Evolutionary conservation across 1,284 basidiomycete species (phyloP), one percentile per base, ranked within the genome.

Genomic region (Tetrapyrgos nigripes): DNA sequence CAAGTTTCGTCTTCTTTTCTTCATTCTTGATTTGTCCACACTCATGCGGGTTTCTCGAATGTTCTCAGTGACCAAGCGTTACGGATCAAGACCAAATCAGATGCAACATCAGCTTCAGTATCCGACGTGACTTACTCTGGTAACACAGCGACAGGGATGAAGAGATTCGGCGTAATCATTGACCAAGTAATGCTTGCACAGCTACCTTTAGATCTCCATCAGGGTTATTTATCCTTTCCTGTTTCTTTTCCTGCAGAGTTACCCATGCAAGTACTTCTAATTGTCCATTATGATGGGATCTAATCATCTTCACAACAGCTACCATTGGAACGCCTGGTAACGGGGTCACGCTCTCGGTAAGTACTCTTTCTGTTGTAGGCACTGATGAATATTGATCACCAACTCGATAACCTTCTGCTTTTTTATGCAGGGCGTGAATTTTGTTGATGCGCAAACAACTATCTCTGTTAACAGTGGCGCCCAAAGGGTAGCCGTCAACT

Each of bases 401-500:
- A 43, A 31, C 4, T 31, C n/a, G n/a, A 45, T 45, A 50, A 31
- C 46, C 17, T 24, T 31, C 13, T 17, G 48, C 40, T 27, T 51
- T 46, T 49, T n/a, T n/a, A n/a, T n/a, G n/a, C 61, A 82, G 77
- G 72, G 71, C 35, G 60, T 84, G 43, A 76, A 67, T 54, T 84
- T 83, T 63, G 61, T 60, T 28, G 59, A 70, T 2, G 70, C 71
- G 1, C 64, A 64, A 21, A 81, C 73, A 11, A 70, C 65, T 1
- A 65, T 85, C n/a, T 62, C 66, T 0, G 78, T 83, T 13, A 55
- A 24, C 24, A 72, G 64, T 53, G 58, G 61, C 11, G 83, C 79
- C 3, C 58, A 76, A 44, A 72, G 62, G 26, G 69, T 79, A 28
- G 77, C 74, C 5, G 70, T 83, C 4, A 77, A 83, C 64, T 84